Evolutionary conservation across 805 yeast genomes (phyloP).

Genomic region (Candida nitratophila): DNA sequence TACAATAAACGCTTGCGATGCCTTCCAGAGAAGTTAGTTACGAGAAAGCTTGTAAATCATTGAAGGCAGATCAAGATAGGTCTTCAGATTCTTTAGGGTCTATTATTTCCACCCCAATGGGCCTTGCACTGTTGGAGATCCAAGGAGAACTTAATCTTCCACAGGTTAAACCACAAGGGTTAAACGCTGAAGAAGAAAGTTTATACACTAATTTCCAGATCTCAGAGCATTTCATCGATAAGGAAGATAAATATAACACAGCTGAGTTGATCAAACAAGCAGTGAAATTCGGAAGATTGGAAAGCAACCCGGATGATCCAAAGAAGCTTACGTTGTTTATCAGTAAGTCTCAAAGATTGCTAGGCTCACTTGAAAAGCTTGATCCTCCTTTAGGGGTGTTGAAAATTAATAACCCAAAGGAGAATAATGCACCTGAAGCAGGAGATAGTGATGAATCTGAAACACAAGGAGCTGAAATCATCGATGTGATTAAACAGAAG

Average conservation of each 20-base stretch:
- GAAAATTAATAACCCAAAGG: constrained; percentile 29
- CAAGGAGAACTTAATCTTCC: constrained; percentile 67
- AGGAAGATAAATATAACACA: neutral
- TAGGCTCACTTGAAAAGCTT: constrained; percentile 53
- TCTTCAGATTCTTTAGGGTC: constrained; percentile 8
- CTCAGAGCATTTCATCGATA: constrained; percentile 4
- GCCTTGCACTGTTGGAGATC: constrained; percentile 57
- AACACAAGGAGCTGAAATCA: constrained; percentile 34
- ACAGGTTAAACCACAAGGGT: constrained; percentile 21
- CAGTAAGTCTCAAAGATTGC: constrained; percentile 62
- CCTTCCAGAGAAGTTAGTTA: constrained; percentile 15
- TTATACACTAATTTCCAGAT: constrained; percentile 27
- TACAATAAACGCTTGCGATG: too few species aligned
- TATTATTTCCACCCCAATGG: constrained; percentile 45
- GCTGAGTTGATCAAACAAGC: constrained; percentile 25
- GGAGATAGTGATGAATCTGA: constrained; percentile 5
- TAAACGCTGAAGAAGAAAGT: constrained; percentile 26
- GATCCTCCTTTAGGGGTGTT: constrained; percentile 63
- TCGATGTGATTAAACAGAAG: constrained; percentile 54
- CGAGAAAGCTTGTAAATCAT: constrained; percentile 9
- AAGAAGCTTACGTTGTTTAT: constrained; percentile 50
- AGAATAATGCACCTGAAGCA: neutral
- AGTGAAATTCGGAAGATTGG: constrained; percentile 43
- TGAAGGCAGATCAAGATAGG: constrained; percentile 2
- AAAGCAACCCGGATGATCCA: constrained; percentile 34